phyloP scores from a whole-genome alignment of 2,329 filamentous ascomycete genomes.

The Talaromyces pinophilus region DNA sequence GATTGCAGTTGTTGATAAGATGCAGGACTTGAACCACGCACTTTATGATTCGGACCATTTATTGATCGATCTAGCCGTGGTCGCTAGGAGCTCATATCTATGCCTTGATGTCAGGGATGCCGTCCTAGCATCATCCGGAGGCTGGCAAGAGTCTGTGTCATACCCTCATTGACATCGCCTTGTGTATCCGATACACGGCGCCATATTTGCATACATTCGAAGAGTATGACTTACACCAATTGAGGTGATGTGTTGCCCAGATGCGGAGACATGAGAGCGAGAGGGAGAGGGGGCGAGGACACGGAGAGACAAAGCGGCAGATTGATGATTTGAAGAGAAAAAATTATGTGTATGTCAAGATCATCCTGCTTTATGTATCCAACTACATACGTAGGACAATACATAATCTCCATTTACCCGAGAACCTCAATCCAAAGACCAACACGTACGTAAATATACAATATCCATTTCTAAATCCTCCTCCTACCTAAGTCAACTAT shows the following conservation, averaged over 20 bases:
- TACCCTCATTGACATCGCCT: not conserved
- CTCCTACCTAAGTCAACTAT: not conserved
- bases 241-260: not conserved
- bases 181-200: not conserved
- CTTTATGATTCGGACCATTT: not conserved
- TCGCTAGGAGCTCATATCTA: not conserved
- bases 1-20: not conserved
- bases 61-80: conserved; percentile 11
- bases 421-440: not conserved
- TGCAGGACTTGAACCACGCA: conserved; percentile 20
- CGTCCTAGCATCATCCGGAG: not conserved
- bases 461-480: conserved; percentile 12
- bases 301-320: not conserved
- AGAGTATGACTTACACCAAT: not conserved
- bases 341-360: not conserved
- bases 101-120: not conserved
- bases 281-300: not conserved
- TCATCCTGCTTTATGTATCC: not conserved
- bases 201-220: not conserved
- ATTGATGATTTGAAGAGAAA: not conserved
- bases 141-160: not conserved
- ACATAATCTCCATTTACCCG: not conserved
- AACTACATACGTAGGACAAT: not conserved
- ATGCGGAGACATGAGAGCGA: not conserved
- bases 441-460: not conserved